Evolutionary conservation across 2,329 filamentous ascomycete species (phyloP).

Genomic region (Magnaporthiopsis incrustans): DNA sequence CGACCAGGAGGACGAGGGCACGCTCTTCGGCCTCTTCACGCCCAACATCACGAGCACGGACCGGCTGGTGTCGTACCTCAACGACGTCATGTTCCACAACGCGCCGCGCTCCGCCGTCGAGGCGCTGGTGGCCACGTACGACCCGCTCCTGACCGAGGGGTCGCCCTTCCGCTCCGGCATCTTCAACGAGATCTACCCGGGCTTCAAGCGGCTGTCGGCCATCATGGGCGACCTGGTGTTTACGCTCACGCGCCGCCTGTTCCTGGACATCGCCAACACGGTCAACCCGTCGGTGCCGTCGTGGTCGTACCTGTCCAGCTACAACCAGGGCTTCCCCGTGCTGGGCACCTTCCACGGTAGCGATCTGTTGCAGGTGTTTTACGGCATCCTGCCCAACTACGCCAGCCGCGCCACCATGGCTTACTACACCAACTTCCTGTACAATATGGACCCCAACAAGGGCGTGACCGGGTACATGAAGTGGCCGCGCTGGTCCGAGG

Average conservation of each 20-base stretch:
- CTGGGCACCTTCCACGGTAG: slow-evolving; percentile 69
- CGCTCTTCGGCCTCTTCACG: slow-evolving; percentile 64
- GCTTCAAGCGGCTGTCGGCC: slow-evolving; percentile 70
- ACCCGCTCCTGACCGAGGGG: slow-evolving; percentile 45
- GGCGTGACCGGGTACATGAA: slow-evolving; percentile 29
- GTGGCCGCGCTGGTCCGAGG: slow-evolving; percentile 35
- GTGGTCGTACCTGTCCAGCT: slow-evolving; percentile 71
- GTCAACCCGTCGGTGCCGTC: slow-evolving; percentile 49
- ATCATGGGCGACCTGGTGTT: slow-evolving; percentile 70
- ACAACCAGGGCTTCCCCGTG: slow-evolving; percentile 62
- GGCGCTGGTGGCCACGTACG: slow-evolving; percentile 55
- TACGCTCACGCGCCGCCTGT: slow-evolving; percentile 59
- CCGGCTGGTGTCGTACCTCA: slow-evolving; percentile 54
- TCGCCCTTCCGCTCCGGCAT: slow-evolving; percentile 64
- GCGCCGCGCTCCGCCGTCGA: slow-evolving; percentile 44
- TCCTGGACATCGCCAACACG: slow-evolving; percentile 41
- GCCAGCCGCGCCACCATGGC: slow-evolving; percentile 51
- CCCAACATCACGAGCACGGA: slow-evolving; percentile 55
- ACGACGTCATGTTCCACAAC: slow-evolving; percentile 48
- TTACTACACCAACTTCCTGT: slow-evolving; percentile 67
- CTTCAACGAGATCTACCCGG: slow-evolving; percentile 65
- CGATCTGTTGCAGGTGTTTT: slow-evolving; percentile 63
- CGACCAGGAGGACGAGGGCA: slow-evolving; percentile 75
- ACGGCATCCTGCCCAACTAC: slow-evolving; percentile 54
- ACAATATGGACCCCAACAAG: slow-evolving; percentile 62